These are phyloP conservation scores for Saccharomycopsis sp. DNA, from an alignment of 805 yeast genomes.

Conservation along the genomic window DNA sequence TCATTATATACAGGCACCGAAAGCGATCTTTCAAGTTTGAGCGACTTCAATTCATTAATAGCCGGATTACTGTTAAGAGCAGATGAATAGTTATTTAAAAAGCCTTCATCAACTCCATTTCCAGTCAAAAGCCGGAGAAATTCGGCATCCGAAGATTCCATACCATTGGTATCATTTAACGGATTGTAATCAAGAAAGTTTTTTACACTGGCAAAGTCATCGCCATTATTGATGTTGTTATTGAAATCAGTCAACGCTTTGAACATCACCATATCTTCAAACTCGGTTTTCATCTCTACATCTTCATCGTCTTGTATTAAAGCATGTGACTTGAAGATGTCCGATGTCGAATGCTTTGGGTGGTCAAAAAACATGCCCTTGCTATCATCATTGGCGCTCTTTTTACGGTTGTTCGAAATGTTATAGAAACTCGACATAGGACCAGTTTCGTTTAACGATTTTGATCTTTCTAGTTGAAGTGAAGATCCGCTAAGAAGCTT, in stretches of 20 bases:
- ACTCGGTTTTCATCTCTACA: not conserved
- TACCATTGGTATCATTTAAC: not conserved
- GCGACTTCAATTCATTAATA: not conserved
- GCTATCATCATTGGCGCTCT: not conserved
- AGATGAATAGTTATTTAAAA: not conserved
- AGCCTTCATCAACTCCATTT: not conserved
- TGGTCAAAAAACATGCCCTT: not conserved
- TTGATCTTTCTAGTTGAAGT: conserved; percentile 13
- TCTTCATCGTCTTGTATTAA: not conserved
- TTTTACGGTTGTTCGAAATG: not conserved
- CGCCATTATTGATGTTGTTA: not conserved
- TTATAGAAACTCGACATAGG: conserved; percentile 4
- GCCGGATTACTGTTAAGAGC: not conserved
- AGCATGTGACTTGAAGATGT: conserved; percentile 1
- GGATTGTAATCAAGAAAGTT: conserved; percentile 12
- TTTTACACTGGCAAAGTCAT: not conserved
- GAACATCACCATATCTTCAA: not conserved
- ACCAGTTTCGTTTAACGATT: conserved; percentile 4
- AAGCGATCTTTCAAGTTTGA: conserved; percentile 13
- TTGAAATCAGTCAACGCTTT: not conserved
- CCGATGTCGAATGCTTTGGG: not conserved
- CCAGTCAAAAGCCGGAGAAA: not conserved
- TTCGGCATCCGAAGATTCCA: not conserved
- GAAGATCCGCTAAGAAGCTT: conserved; percentile 5
- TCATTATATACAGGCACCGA: conserved; percentile 11